Evolutionary conservation across 495 filamentous ascomycete species (phyloP).

Genomic region (Schizothecium vesticola): DNA sequence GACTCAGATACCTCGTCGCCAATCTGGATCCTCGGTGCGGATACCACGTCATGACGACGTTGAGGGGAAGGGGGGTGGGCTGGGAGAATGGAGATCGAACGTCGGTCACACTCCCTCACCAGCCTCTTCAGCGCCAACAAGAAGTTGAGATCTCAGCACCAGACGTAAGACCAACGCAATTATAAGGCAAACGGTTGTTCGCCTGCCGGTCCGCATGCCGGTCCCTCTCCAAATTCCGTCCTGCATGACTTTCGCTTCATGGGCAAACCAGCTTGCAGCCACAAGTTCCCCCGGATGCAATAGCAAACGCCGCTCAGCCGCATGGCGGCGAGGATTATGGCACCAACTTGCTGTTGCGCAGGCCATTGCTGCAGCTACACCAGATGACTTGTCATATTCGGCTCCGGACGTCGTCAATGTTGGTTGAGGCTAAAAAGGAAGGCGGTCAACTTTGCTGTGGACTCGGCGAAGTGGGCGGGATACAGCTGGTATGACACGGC

Average conservation of each 20-base stretch:
- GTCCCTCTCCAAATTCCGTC: neutral
- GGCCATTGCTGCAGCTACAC: neutral
- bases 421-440: neutral
- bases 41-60: constrained; percentile 1
- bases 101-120: neutral
- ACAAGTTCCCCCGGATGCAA: neutral
- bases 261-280: neutral
- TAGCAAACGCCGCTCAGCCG: neutral
- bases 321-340: neutral
- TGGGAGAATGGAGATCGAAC: neutral
- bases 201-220: neutral
- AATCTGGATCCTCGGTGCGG: neutral
- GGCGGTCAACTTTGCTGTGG: neutral
- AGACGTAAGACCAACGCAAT: neutral
- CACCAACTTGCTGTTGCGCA: neutral
- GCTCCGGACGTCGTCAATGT: neutral
- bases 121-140: neutral
- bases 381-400: neutral
- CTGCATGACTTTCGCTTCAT: neutral
- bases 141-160: neutral
- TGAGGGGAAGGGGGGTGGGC: neutral
- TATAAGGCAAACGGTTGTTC: neutral
- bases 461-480: neutral
- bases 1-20: neutral
- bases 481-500: neutral